Base-by-base conservation (phyloP, 2,329 filamentous ascomycete species). In the Trichoderma hamatum region DNA sequence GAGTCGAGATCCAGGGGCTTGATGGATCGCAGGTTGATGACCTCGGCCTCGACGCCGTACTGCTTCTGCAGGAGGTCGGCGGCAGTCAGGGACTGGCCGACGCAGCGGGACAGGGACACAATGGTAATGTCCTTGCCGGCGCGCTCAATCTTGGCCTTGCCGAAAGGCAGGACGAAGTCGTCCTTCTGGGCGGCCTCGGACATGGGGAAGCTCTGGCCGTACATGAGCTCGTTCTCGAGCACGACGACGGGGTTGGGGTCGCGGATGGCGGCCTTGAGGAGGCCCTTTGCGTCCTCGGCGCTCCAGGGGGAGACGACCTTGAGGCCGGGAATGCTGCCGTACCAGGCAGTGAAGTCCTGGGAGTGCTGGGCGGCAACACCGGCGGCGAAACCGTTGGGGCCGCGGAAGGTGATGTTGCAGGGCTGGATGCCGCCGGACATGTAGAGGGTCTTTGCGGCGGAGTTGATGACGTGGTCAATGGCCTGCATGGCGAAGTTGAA, bases 401-500 rank as follows among this genome's bases (percentile, higher is more conserved):
- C 96, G 80, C 96, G 94, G 91, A 99, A 99, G 76, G 96, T 98
- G 84, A 99, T 95, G 86, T 98, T 98, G 86, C 96, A 99, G 77
- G 96, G 96, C 84, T 99, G 96, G 82, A 97, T 98, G 82, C 96
- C 96, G 77, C 96, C 96, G 73, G 96, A 98, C 96, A 99, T 99
- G 88, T 99, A 99, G 79, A 99, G 95, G 69, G 96, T 99, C 88
- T 99, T 99, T 79, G 94, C 96, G 76, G 88, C 96, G 61, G 95
- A 98, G 90, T 99, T 99, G 89, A 99, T 94, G 80, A 99, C 93
- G 82, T 99, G 96, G 82, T 99, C 96, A 82, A 99, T 99, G 80
- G 96, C 93, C 86, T 99, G 96, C 96, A 99, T 99, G 82, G 96
- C 95, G 81, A 98, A 98, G 89, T 99, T 99, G 90, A 97, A 98